A percentile compares a stretch with the other conserved stretches of the same genome.
These are phyloP conservation scores for Toxoplasma gondii DNA, from an alignment of 169 alveolate genomes.

Conservation along the genomic window DNA sequence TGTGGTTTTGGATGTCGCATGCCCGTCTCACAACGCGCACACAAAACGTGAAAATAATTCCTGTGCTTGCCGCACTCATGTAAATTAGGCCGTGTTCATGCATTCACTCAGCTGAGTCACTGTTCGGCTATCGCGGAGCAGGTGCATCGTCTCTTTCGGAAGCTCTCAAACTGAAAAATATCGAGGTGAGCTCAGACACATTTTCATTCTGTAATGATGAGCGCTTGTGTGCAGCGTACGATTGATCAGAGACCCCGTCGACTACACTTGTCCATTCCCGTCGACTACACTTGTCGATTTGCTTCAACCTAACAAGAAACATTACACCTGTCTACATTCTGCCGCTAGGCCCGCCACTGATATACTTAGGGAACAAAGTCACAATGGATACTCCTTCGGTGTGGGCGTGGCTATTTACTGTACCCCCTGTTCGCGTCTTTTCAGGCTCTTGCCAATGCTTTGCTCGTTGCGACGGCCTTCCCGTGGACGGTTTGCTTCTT, in stretches of 20 bases:
- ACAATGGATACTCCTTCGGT: too few species aligned
- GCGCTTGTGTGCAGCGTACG: slow-evolving; percentile 73
- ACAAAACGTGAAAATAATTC: too few species aligned
- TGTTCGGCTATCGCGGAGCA: slow-evolving; percentile 52
- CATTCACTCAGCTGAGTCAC: slow-evolving; percentile 59
- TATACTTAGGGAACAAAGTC: background rate
- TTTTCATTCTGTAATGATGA: slow-evolving; percentile 69
- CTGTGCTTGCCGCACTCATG: background rate
- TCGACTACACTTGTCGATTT: background rate
- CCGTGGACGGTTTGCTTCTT: slow-evolving; percentile 83
- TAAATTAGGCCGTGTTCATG: too few species aligned
- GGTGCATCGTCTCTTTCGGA: slow-evolving; percentile 11
- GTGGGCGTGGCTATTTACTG: background rate
- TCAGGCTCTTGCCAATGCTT: slow-evolving; percentile 84
- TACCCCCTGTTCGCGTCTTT: slow-evolving; percentile 47
- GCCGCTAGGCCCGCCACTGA: background rate
- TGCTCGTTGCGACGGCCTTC: slow-evolving; percentile 80
- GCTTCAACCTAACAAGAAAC: too few species aligned
- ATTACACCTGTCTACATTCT: background rate
- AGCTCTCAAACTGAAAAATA: slow-evolving; percentile 38
- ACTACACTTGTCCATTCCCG: too few species aligned
- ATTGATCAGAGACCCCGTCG: slow-evolving; percentile 56
- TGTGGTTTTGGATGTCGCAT: background rate
- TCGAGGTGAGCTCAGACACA: slow-evolving; percentile 74
- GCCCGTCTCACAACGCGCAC: background rate